These are phyloP conservation scores for Nematodospora valgi DNA, from an alignment of 805 yeast species.

Conservation along the genomic window DNA sequence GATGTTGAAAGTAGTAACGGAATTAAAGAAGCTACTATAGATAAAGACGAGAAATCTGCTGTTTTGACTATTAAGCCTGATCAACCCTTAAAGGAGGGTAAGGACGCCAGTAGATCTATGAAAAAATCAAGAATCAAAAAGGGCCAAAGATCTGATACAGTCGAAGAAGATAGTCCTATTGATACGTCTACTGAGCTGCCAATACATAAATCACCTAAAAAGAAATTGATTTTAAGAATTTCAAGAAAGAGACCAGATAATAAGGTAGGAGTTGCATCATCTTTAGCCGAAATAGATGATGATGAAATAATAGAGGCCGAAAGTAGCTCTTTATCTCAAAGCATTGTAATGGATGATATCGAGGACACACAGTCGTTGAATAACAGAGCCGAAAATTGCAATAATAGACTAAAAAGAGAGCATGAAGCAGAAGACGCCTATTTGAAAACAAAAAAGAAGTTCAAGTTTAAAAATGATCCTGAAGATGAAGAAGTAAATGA, in stretches of 20 bases:
- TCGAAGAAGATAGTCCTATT: neutral
- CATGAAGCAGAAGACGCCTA: neutral
- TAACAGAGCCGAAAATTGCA: too few relatives aligned
- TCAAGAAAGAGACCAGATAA: neutral
- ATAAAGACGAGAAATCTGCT: neutral
- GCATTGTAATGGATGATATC: conserved; percentile 8
- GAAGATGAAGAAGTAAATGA: too few relatives aligned
- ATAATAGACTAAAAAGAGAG: too few relatives aligned
- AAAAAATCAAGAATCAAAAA: neutral
- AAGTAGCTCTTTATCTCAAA: conserved; percentile 7
- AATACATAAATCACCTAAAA: neutral
- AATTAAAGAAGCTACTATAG: neutral
- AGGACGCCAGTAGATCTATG: neutral
- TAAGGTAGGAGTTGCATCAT: conserved; percentile 2
- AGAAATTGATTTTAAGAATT: neutral
- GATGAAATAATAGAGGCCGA: conserved; percentile 9
- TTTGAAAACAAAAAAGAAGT: conserved; percentile 3
- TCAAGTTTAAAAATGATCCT: too few relatives aligned
- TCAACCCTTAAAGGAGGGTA: too few relatives aligned
- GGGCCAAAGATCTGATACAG: neutral
- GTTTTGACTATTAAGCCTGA: too few relatives aligned
- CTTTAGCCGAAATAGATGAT: neutral
- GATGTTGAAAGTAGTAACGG: neutral
- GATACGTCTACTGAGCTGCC: neutral
- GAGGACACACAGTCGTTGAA: conserved; percentile 10